Conservation (phyloP, 305 asterid genomes). For the Fraxinus velutina region DNA sequence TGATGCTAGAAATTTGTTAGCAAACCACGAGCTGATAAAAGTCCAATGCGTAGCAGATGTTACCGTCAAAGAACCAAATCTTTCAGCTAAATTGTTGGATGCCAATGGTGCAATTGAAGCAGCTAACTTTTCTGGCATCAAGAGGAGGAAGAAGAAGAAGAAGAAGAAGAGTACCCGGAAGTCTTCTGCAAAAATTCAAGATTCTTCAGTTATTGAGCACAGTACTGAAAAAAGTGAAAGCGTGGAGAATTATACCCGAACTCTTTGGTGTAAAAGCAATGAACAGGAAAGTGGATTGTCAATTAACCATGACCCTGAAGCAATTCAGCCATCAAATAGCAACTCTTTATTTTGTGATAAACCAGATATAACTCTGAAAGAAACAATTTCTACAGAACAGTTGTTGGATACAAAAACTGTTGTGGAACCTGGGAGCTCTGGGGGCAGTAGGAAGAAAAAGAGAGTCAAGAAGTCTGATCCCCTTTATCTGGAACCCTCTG, state of each 20-base stretch:
- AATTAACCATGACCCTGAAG: slow-evolving; percentile 16
- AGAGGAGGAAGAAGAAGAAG: slow-evolving; percentile 36
- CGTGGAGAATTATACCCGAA: slow-evolving; percentile 21
- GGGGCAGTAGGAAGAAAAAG: slow-evolving; percentile 22
- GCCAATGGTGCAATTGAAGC: slow-evolving; percentile 26
- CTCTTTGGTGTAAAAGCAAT: slow-evolving; percentile 17
- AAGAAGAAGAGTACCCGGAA: slow-evolving; percentile 5
- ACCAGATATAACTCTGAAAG: slow-evolving; percentile 10
- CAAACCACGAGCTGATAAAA: slow-evolving; percentile 7
- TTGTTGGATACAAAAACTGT: slow-evolving; percentile 28
- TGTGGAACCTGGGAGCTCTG: slow-evolving; percentile 25
- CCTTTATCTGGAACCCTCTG: slow-evolving; percentile 24
- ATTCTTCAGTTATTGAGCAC: slow-evolving; percentile 24
- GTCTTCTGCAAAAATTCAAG: slow-evolving; percentile 28
- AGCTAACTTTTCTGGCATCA: slow-evolving; percentile 30
- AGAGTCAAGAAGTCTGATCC: slow-evolving; percentile 25
- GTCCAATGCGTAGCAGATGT: slow-evolving; percentile 12
- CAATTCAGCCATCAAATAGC: slow-evolving; percentile 13
- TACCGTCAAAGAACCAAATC: slow-evolving; percentile 21
- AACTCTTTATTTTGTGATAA: slow-evolving; percentile 3
- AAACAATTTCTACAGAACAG: slow-evolving; percentile 11
- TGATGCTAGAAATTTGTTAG: slow-evolving; percentile 13
- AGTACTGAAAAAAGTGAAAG: slow-evolving; percentile 22
- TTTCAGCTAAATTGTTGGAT: slow-evolving; percentile 19
- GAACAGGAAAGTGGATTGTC: slow-evolving; percentile 24